These are phyloP conservation scores for Fusarium algeriense DNA, from an alignment of 2,329 filamentous ascomycete genomes.

Conservation along the genomic window DNA sequence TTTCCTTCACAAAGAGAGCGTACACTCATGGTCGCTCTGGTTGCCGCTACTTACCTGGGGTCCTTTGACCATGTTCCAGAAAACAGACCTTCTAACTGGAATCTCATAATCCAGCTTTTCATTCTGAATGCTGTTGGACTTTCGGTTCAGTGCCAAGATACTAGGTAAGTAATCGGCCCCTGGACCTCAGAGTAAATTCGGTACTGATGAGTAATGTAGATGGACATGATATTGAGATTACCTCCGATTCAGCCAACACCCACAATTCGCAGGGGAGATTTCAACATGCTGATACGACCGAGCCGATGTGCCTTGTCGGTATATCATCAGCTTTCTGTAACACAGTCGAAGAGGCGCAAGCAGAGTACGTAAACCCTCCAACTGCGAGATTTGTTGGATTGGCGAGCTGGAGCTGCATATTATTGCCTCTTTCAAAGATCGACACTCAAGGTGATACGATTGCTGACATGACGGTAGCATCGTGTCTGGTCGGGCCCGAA, in stretches of 20 bases:
- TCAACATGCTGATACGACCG: conserved; percentile 65
- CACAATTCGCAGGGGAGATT: conserved; percentile 75
- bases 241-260: conserved; percentile 71
- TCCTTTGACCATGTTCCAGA: conserved; percentile 54
- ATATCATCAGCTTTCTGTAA: conserved; percentile 72
- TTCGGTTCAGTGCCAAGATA: conserved; percentile 75
- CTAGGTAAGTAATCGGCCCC: conserved; percentile 54
- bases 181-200: neutral
- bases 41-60: conserved; percentile 59
- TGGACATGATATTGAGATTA: conserved; percentile 71
- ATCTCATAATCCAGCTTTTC: conserved; percentile 69
- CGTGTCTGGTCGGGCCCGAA: conserved; percentile 28
- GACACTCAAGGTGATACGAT: conserved; percentile 36
- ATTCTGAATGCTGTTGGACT: conserved; percentile 73
- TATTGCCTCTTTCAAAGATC: conserved; percentile 36
- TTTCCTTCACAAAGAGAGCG: conserved; percentile 62
- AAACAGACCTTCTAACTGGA: too few relatives aligned
- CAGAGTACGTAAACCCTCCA: conserved; percentile 17
- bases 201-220: conserved; percentile 54
- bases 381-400: conserved; percentile 34
- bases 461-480: conserved; percentile 20
- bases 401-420: conserved; percentile 29
- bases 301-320: conserved; percentile 62
- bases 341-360: conserved; percentile 52
- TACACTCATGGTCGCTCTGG: conserved; percentile 56